Evolutionary conservation across 2,329 filamentous ascomycete species (phyloP).

Genomic region (Colletotrichum siamense): DNA sequence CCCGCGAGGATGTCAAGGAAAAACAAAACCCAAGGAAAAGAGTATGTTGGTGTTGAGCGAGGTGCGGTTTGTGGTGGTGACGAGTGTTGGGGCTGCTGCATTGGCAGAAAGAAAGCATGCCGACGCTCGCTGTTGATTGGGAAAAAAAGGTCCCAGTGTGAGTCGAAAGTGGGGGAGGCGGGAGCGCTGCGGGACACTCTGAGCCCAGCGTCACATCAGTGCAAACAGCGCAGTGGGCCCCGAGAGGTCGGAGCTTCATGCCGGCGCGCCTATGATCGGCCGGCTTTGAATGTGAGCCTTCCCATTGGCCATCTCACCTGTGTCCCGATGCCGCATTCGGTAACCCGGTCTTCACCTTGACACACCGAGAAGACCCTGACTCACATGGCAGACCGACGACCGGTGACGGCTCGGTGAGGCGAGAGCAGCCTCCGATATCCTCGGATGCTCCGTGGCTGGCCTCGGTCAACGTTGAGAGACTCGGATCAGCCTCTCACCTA

Average conservation of each 20-base stretch:
- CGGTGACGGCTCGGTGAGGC: background rate
- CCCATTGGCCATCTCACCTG: background rate
- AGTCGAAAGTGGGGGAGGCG: background rate
- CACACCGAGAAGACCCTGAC: background rate
- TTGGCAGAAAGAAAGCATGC: background rate
- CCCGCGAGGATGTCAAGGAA: background rate
- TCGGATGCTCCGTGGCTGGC: background rate
- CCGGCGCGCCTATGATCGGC: background rate
- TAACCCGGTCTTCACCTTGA: background rate
- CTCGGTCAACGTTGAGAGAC: background rate
- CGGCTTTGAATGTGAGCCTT: background rate
- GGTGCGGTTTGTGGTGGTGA: background rate
- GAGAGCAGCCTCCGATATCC: background rate
- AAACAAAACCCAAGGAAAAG: background rate
- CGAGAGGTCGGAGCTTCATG: constrained; percentile 3
- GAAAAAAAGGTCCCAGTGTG: background rate
- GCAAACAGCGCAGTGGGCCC: background rate
- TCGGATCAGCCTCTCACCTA: background rate
- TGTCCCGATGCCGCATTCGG: background rate
- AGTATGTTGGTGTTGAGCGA: background rate
- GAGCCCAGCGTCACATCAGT: background rate
- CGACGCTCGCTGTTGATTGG: background rate
- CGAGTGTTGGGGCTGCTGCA: background rate
- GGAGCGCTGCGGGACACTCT: background rate
- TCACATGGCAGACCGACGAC: background rate